Percentiles rank a stretch among this genome's conserved stretches.
Conservation (phyloP, 352 stramenopile species). For the Globisporangium spiculum region DNA sequence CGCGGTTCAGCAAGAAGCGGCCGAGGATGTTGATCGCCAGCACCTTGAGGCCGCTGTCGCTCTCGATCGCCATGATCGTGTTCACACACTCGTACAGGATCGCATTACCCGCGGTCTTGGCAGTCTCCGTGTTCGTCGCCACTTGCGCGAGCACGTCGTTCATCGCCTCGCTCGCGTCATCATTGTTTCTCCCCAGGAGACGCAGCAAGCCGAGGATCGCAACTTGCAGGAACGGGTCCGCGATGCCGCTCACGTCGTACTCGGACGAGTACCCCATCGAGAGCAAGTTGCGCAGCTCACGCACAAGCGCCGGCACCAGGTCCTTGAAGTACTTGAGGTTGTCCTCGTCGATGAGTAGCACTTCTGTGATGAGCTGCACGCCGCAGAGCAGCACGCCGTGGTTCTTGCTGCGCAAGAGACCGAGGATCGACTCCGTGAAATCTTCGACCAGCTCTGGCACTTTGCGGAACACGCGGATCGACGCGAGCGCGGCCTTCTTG, state of each 20-base stretch:
- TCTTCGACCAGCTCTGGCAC: conserved; percentile 98
- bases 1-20: conserved; percentile 97
- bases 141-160: conserved; percentile 99
- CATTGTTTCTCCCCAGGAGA: conserved; percentile 94
- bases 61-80: conserved; percentile 99
- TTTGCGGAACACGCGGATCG: conserved; percentile 92
- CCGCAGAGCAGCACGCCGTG: conserved; percentile 97
- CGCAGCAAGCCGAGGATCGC: conserved; percentile 90
- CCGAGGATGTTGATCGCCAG: conserved; percentile 99
- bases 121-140: conserved; percentile 99
- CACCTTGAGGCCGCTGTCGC: conserved; percentile 94
- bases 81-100: conserved; percentile 99
- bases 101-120: conserved; percentile 99
- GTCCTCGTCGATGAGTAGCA: conserved; percentile 81
- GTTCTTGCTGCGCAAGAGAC: conserved; percentile 94
- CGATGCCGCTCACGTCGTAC: conserved; percentile 98
- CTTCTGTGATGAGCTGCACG: conserved; percentile 95
- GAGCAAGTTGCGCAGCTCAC: conserved; percentile 94
- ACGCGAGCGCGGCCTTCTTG: conserved; percentile 97
- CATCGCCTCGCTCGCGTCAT: conserved; percentile 90
- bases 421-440: conserved; percentile 95
- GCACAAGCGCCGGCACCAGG: conserved; percentile 75
- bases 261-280: conserved; percentile 97
- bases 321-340: conserved; percentile 76
- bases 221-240: conserved; percentile 97